A percentile compares a stretch with the other conserved stretches of the same genome.
Evolutionary conservation across 2,329 filamentous ascomycete species (phyloP).

Genomic region (Fusarium chlamydosporum): DNA sequence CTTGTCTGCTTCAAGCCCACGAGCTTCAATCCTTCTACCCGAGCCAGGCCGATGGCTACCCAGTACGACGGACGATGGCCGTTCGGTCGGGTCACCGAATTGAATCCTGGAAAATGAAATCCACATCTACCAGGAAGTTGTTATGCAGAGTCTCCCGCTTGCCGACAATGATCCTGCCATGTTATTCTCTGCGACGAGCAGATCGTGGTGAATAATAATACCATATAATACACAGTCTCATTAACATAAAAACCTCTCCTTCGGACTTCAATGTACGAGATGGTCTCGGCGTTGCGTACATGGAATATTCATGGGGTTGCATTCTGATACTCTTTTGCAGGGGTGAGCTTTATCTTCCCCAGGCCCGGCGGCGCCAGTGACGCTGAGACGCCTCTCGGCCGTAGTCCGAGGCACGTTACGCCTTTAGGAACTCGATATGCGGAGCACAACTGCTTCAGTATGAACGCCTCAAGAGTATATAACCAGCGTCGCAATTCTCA

Average conservation of each 20-base stretch:
- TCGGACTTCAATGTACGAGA: conserved; percentile 33
- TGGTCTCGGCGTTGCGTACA: conserved; percentile 23
- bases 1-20: conserved; percentile 22
- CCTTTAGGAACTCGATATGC: conserved; percentile 42
- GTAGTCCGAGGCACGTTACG: conserved; percentile 43
- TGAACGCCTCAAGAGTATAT: conserved; percentile 37
- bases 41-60: conserved; percentile 56
- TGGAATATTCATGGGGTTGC: conserved; percentile 18
- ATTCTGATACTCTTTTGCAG: conserved; percentile 23
- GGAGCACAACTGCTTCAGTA: conserved; percentile 36
- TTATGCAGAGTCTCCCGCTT: background rate
- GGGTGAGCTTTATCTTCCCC: conserved; percentile 45
- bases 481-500: conserved; percentile 19
- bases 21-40: conserved; percentile 53
- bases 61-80: conserved; percentile 50
- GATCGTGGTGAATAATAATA: background rate
- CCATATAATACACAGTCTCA: background rate
- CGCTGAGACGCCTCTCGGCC: conserved; percentile 43
- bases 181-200: background rate
- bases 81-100: conserved; percentile 9
- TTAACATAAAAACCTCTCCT: background rate
- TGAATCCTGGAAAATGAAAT: background rate
- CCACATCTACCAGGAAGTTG: background rate
- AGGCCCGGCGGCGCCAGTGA: conserved; percentile 44
- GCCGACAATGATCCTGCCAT: background rate